phyloP scores from a whole-genome alignment of 805 yeast species.

The Hemisphaericaspora nanyangensis region DNA sequence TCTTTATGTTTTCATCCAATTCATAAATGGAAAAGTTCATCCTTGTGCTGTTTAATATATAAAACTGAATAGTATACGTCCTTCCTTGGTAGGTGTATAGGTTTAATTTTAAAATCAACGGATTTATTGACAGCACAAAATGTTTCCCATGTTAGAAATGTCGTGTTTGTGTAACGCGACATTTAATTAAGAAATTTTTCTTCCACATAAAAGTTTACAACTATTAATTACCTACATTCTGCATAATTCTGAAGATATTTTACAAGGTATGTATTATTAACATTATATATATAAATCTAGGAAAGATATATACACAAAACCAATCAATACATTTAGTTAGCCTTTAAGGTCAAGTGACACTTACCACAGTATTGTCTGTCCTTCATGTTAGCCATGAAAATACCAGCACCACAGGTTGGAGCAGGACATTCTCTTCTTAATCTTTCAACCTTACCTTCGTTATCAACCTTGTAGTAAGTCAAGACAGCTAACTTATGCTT shows the following conservation, averaged over 20 bases:
- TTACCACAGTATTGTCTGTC: constrained; percentile 99
- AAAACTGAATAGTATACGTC: no score
- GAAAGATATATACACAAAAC: constrained; percentile 5
- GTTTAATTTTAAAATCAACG: no score
- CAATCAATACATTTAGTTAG: constrained; percentile 14
- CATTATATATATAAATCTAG: no score
- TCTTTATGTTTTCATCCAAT: constrained; percentile 59
- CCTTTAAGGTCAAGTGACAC: constrained; percentile 93
- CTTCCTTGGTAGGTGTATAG: no score
- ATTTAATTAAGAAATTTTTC: no score
- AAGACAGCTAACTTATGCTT: constrained; percentile 98
- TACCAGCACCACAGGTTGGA: constrained; percentile 96
- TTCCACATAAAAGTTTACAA: no score
- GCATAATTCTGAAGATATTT: no score
- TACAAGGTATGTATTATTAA: background rate
- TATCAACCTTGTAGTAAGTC: constrained; percentile 98
- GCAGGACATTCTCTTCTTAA: constrained; percentile 97
- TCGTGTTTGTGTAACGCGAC: no score
- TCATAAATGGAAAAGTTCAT: constrained; percentile 53
- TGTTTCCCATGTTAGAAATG: no score
- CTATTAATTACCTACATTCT: no score
- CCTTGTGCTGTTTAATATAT: no score
- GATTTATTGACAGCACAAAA: no score
- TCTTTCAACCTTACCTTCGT: constrained; percentile 97
- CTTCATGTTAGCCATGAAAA: constrained; percentile 98